Base-by-base conservation (phyloP, 495 filamentous ascomycete species). In the Pyrenula aspistea region DNA sequence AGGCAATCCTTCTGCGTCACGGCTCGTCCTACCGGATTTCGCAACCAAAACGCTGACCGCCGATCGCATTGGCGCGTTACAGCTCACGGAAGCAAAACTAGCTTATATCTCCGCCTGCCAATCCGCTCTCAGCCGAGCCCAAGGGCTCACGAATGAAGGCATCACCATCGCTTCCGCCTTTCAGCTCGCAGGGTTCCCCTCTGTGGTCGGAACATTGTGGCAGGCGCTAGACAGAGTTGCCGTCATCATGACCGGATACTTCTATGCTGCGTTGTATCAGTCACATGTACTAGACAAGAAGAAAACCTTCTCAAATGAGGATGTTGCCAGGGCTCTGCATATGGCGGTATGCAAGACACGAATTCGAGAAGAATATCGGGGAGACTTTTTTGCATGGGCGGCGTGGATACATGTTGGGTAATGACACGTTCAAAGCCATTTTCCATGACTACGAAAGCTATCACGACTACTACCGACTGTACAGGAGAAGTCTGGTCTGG, bases 71-170 rank as follows among this genome's bases (percentile, higher is more conserved):
- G 24, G 55, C 22, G 42, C 20, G 24, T 49, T 59, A 24, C 12
- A 49, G 3, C 24, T 55, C 24, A 22, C 10, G 4, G 23, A 50
- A 1, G 50, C 54, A n/a, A 60, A 55, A 53, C 53, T 62, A 12
- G 60, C 56, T 21, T 61, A 54, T 51, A 60, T 62, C 2, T 62
- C 60, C 4, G 60, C 60, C 8, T 62, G 60, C 51, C 19, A 57
- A 4, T 62, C 60, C 10, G 60, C 60, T 19, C 12, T 56, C 19
- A 12, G 48, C 12, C n/a, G 4, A 24, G 10, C 20, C 31, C 8
- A 42, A 42, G 31, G 31, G 4, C 57, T 61, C 12, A 25, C 19
- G 11, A 58, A 61, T 25, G 60, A 61, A 50, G 57, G 52, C 12
- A 22, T 61, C 10, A 59, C 61, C 23, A 22, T 62, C 21, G 36